Base-by-base conservation (phyloP, 306 rosid genomes). In the Pterocarpus santalinus region DNA sequence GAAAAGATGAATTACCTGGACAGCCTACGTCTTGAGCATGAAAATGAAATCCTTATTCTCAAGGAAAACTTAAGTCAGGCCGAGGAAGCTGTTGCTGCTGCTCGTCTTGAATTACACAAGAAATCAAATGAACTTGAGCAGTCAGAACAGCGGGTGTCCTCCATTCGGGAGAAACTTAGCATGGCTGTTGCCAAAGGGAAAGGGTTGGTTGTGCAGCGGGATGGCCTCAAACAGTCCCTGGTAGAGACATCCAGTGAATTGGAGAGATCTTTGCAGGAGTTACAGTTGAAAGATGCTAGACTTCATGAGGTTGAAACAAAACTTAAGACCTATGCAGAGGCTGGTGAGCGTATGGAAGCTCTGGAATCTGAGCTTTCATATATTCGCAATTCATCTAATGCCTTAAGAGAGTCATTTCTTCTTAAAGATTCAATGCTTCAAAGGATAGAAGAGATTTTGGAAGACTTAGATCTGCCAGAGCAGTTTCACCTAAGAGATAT, bases 121-220 rank as follows among this genome's bases (percentile, higher is more conserved):
- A 95, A 90, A 86, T 67, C 57, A 76, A 78, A 81, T 74, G 99
- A 95, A 80, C 90, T 91, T 60, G 91, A 89, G 78, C 96, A 91
- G 79, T 86, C 96, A 32, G 98, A 95, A 84, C 97, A 88, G 82
- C 93, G 98, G 68, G 92, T 89, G 68, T 88, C 92, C 77, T 92
- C 99, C 64, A 69, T 89, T 47, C 87, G 98, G 76, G 99, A 93
- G 87, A 95, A 93, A 89, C 98, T 95, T 73, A 69, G 97, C 87
- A 93, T 95, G 78, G 99, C 99, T 82, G 99, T 93, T 78, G 80
- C 97, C 82, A 95, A 95, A 88, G 99, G 99, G 34, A 95, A 95
- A 85, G 97, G 97, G 73, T 86, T 95, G 89, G 82, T 95, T 61
- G 97, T 95, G 67, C 97, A 93, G 87, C 91, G 99, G 34, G 99